Evolutionary conservation across 257 asterid genomes (phyloP).

Genomic region (Hygrophila difformis): DNA sequence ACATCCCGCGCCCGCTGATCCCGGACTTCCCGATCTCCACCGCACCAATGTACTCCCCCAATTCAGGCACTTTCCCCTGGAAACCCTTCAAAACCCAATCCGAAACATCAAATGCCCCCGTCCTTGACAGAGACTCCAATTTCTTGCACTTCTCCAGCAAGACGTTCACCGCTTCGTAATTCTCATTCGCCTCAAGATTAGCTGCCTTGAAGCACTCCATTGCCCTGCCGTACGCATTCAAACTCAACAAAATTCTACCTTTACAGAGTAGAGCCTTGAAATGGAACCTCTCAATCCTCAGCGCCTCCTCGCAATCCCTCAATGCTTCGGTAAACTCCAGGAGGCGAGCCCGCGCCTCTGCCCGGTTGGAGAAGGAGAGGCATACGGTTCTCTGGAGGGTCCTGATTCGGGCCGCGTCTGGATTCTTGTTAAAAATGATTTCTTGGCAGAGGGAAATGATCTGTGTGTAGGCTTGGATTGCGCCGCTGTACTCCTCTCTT

Average conservation of each 20-base stretch:
- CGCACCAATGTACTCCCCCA: constrained; percentile 62
- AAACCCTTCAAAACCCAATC: constrained; percentile 68
- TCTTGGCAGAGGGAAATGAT: constrained; percentile 45
- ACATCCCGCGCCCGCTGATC: constrained; percentile 69
- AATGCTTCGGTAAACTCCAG: constrained; percentile 38
- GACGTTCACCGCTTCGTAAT: constrained; percentile 34
- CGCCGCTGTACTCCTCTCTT: constrained; percentile 56
- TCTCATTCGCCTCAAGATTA: constrained; percentile 39
- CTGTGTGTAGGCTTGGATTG: constrained; percentile 45
- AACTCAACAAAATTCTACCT: constrained; percentile 53
- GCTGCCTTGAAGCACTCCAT: constrained; percentile 46
- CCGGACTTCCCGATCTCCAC: constrained; percentile 61
- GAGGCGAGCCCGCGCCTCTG: constrained; percentile 54
- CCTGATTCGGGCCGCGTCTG: constrained; percentile 21
- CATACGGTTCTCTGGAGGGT: constrained; percentile 51
- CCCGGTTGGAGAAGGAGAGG: constrained; percentile 58
- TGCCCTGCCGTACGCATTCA: constrained; percentile 42
- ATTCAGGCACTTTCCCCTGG: constrained; percentile 44
- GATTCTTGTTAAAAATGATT: constrained; percentile 21
- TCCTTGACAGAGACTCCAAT: constrained; percentile 51
- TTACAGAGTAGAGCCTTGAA: constrained; percentile 72
- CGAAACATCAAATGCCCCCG: constrained; percentile 64
- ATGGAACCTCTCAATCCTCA: constrained; percentile 50
- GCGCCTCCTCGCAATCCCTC: constrained; percentile 58
- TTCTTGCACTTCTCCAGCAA: constrained; percentile 46